phyloP scores from a whole-genome alignment of 2,329 filamentous ascomycete genomes.

The Neofusicoccum laricinum region DNA sequence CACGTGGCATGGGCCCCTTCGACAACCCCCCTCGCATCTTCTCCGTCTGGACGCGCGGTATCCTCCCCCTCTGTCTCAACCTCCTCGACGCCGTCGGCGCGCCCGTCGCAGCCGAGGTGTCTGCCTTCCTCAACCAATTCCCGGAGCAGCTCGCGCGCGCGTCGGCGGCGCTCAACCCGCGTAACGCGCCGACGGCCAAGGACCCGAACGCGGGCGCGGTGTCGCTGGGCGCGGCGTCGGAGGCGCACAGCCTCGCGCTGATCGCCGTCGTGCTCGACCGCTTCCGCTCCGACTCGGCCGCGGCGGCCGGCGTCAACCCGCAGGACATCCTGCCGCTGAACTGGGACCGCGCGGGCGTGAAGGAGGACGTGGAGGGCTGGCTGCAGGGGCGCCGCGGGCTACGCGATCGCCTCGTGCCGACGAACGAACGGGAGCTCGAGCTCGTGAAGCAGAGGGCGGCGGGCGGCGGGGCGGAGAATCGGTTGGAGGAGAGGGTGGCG shows the following conservation, averaged over 20 bases:
- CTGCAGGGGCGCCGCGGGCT: conserved; percentile 67
- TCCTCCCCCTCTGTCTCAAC: conserved; percentile 86
- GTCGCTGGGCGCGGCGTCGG: conserved; percentile 69
- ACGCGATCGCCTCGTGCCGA: conserved; percentile 69
- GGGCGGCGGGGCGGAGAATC: conserved; percentile 50
- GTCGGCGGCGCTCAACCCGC: conserved; percentile 67
- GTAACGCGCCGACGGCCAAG: conserved; percentile 35
- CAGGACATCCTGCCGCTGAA: conserved; percentile 67
- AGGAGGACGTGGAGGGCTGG: conserved; percentile 83
- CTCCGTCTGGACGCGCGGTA: conserved; percentile 82
- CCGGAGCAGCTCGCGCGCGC: conserved; percentile 72
- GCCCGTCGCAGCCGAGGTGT: conserved; percentile 79
- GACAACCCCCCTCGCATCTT: conserved; percentile 76
- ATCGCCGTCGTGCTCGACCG: conserved; percentile 69
- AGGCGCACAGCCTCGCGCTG: conserved; percentile 75
- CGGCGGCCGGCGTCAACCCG: conserved; percentile 40
- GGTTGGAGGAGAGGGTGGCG: conserved; percentile 74
- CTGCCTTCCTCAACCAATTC: conserved; percentile 86
- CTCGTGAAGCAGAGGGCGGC: conserved; percentile 48
- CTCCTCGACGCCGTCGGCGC: conserved; percentile 77
- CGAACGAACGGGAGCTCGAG: conserved; percentile 69
- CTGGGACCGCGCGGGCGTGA: conserved; percentile 70
- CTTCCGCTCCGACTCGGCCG: conserved; percentile 62
- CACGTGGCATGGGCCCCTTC: conserved; percentile 72
- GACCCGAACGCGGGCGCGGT: conserved; percentile 58